Conservation (phyloP, 2,329 filamentous ascomycete genomes). For the Penicillium digitatum region DNA sequence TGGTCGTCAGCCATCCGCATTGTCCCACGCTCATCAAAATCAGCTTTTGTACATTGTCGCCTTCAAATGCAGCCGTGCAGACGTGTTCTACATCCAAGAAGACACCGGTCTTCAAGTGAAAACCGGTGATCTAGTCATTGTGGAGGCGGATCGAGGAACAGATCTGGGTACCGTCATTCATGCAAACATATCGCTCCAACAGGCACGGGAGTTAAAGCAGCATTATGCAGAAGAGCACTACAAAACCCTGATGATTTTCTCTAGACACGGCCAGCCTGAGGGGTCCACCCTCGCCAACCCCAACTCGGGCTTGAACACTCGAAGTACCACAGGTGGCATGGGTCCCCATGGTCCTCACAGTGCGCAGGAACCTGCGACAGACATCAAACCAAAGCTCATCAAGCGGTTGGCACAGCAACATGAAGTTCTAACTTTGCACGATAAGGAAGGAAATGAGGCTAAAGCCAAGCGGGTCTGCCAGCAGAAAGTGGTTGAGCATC, state of each 20-base stretch:
- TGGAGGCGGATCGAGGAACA: constrained; percentile 92
- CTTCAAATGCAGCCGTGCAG: constrained; percentile 93
- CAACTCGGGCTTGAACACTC: constrained; percentile 58
- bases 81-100: constrained; percentile 96
- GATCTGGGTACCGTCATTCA: constrained; percentile 90
- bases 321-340: constrained; percentile 73
- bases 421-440: constrained; percentile 80
- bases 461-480: constrained; percentile 96
- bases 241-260: constrained; percentile 99
- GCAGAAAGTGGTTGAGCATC: constrained; percentile 92
- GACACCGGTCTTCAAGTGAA: constrained; percentile 89
- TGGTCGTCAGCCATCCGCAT: constrained; percentile 37
- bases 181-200: constrained; percentile 81
- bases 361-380: constrained; percentile 66
- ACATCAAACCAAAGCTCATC: constrained; percentile 93
- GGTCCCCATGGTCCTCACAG: constrained; percentile 70
- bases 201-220: constrained; percentile 83
- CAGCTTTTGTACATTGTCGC: constrained; percentile 70
- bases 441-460: constrained; percentile 96
- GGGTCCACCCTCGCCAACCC: constrained; percentile 40
- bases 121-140: constrained; percentile 89
- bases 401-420: constrained; percentile 89
- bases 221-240: constrained; percentile 94
- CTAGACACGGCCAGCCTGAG: constrained; percentile 61
- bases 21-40: constrained; percentile 39